Evolutionary conservation across 1,284 basidiomycete genomes (phyloP), one percentile per base, ranked within the genome.

Genomic region (Xerocomus minutiporus): DNA sequence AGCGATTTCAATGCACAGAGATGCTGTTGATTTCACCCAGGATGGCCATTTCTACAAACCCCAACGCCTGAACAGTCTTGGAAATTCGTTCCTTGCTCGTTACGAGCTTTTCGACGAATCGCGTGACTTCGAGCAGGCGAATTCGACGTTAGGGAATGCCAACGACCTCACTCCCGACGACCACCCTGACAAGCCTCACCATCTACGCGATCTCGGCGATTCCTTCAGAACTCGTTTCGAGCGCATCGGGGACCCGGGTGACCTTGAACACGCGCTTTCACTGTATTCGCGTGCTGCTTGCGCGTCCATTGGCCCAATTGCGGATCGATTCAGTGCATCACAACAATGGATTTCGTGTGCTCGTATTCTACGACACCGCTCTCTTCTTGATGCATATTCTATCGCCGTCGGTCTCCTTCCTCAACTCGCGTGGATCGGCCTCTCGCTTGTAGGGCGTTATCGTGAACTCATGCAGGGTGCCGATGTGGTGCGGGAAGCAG

Each of bases 391-490:
- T 5, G 47, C 48, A 13, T 44, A 20, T 35, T 44, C 38, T 32
- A 4, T 36, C 7, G 23, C 54, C 1, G 35, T 57, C 2, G 2
- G 20, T 20, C 20, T 20, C 20, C 20, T 20, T 20, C 20, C 20
- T 20, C 20, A 20, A 20, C 42, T 53, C 8, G 51, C 52, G 17
- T 53, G 51, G 51, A 35, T 53, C 3, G 55, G 53, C 25, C 41
- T 57, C n/a, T 45, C 54, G 8, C 12, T 57, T 23, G n/a, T 32
- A 12, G 2, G 28, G 5, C 54, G 54, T 13, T 57, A 55, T 31
- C 42, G 41, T 6, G 25, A 36, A 4, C 55, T 57, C 12, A 2
- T 38, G 1, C 6, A 23, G 20, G 46, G 25, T 4, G 34, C 43
- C 3, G 25, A 44, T 15, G 32, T 57, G 1, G 54, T 53, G 8